A percentile compares a stretch with the other conserved stretches of the same genome.
phyloP scores from a whole-genome alignment of 345 rosid species.

The Excoecaria cochinchinensis region DNA sequence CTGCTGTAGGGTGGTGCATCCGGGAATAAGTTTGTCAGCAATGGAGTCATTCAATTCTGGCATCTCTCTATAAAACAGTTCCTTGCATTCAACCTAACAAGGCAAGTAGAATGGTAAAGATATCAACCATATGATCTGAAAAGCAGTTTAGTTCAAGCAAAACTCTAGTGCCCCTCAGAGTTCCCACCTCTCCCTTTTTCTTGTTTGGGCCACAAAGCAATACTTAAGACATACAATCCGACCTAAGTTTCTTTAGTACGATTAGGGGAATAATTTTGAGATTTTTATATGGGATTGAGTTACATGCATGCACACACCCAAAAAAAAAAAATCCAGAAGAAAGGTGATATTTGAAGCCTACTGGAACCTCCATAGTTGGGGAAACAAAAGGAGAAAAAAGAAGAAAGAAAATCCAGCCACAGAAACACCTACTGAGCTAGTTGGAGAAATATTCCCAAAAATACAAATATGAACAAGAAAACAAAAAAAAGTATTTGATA shows the following conservation, averaged over 20 bases:
- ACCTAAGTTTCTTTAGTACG: background rate
- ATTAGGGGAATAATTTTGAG: background rate
- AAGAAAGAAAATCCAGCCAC: background rate
- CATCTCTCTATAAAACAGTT: constrained; percentile 77
- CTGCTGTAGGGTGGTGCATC: constrained; percentile 74
- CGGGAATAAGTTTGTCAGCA: constrained; percentile 80
- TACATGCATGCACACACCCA: background rate
- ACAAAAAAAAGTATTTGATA: background rate
- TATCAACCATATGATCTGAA: background rate
- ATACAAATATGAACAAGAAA: constrained; percentile 1
- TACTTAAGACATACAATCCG: background rate
- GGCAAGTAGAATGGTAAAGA: background rate
- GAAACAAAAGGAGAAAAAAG: background rate
- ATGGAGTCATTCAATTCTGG: constrained; percentile 76
- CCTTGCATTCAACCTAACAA: constrained; percentile 77
- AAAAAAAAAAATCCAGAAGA: too few relatives aligned
- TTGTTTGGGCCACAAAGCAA: background rate
- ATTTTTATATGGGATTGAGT: background rate
- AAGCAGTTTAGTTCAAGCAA: background rate
- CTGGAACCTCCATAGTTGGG: background rate
- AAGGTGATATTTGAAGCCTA: background rate
- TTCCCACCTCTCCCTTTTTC: too few relatives aligned
- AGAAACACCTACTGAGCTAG: background rate
- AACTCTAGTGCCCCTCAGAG: background rate
- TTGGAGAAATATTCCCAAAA: constrained; percentile 3